Conservation (phyloP, 2,329 filamentous ascomycete genomes). For the Talaromyces funiculosus region DNA sequence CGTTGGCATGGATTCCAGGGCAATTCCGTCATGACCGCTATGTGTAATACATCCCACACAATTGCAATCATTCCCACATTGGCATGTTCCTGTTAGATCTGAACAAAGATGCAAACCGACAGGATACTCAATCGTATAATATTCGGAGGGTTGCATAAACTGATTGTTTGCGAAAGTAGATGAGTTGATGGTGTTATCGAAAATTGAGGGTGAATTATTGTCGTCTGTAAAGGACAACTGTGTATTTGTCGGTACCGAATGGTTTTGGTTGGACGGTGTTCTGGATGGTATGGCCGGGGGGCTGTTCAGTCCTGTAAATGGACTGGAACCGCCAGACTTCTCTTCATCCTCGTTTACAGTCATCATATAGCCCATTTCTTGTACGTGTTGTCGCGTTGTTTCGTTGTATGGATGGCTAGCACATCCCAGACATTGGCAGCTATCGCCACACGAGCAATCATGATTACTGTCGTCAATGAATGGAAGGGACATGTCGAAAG, state of each 20-base stretch:
- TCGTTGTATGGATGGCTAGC: constrained; percentile 43
- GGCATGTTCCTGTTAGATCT: constrained; percentile 46
- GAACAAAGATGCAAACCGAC: constrained; percentile 39
- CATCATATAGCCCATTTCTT: constrained; percentile 42
- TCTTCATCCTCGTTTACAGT: constrained; percentile 28
- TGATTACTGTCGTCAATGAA: constrained; percentile 22
- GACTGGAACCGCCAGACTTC: constrained; percentile 19
- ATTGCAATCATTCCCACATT: constrained; percentile 48
- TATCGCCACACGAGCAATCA: constrained; percentile 40
- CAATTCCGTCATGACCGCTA: constrained; percentile 44
- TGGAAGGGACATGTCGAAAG: constrained; percentile 12
- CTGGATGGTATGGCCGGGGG: constrained; percentile 15
- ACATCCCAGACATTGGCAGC: constrained; percentile 44
- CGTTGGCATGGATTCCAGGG: constrained; percentile 23
- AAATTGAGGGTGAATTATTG: not conserved
- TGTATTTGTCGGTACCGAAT: not conserved
- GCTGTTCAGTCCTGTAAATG: constrained; percentile 18
- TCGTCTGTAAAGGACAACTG: constrained; percentile 1
- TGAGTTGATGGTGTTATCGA: constrained; percentile 14
- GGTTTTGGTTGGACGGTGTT: not conserved
- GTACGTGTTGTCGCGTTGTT: constrained; percentile 41
- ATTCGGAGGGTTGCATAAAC: constrained; percentile 38
- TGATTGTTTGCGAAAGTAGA: constrained; percentile 22
- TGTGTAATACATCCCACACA: constrained; percentile 52
- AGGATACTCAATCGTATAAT: constrained; percentile 39